Conservation (phyloP, 2,329 filamentous ascomycete species). For the Dothideomycetidae sp. region DNA sequence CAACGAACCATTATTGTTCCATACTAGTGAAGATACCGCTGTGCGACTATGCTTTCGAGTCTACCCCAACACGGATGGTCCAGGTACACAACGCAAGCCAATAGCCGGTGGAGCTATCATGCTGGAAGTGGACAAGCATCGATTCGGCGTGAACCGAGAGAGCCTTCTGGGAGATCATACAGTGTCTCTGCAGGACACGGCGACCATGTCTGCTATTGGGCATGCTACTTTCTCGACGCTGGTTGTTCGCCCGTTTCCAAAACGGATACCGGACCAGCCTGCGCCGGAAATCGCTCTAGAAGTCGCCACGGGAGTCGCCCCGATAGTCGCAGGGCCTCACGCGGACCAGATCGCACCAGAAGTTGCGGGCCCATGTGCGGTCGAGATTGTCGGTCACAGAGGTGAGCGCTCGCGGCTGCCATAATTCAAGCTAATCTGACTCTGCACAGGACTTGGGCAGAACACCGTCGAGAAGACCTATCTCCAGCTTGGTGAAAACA, state of each 20-base stretch:
- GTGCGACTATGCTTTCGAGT: neutral
- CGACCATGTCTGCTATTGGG: neutral
- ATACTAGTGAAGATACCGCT: neutral
- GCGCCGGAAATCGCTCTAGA: too few relatives aligned
- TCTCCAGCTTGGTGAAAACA: slow-evolving; percentile 29
- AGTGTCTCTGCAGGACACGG: slow-evolving; percentile 1
- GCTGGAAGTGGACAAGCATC: neutral
- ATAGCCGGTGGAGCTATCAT: neutral
- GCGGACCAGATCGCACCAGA: too few relatives aligned
- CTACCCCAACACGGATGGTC: neutral
- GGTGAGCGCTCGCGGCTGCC: too few relatives aligned
- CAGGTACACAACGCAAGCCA: neutral
- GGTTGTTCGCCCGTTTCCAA: neutral
- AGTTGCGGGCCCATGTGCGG: too few relatives aligned
- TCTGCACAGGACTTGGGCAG: too few relatives aligned
- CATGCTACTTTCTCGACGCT: neutral
- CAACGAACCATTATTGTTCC: neutral
- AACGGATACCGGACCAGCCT: neutral
- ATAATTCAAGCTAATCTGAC: too few relatives aligned
- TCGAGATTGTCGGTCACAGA: neutral
- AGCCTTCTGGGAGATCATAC: slow-evolving; percentile 2
- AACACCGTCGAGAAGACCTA: slow-evolving; percentile 5
- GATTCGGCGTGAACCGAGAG: neutral
- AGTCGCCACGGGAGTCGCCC: too few relatives aligned
- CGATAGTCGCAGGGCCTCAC: too few relatives aligned